phyloP scores from a whole-genome alignment of 768 basidiomycete genomes.

The Phylloporus sp. region DNA sequence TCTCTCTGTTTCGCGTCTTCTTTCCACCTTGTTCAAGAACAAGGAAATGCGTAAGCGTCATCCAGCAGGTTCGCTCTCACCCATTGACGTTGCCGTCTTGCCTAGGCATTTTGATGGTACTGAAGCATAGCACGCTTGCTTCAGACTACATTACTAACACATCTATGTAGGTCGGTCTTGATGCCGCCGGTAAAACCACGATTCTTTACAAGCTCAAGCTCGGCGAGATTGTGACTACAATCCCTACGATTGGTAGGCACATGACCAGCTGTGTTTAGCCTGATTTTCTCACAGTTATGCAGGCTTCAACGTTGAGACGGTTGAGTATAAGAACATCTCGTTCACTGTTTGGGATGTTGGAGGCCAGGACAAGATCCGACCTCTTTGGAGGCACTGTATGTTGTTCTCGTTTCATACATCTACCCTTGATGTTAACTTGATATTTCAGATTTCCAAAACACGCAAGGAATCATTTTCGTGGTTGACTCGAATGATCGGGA shows the following conservation, averaged over 20 bases:
- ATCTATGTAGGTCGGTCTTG: constrained; percentile 81
- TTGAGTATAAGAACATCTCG: constrained; percentile 99
- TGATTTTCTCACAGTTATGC: constrained; percentile 15
- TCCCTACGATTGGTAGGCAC: constrained; percentile 94
- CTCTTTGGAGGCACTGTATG: constrained; percentile 99
- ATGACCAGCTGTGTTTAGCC: constrained; percentile 3
- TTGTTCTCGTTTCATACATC: constrained; percentile 20
- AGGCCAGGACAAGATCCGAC: constrained; percentile 99
- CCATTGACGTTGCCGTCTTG: constrained; percentile 24
- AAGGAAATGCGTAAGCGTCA: constrained; percentile 94
- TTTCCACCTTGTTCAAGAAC: constrained; percentile 90
- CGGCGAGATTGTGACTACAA: constrained; percentile 99
- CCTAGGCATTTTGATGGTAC: constrained; percentile 93
- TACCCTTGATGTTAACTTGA: constrained; percentile 10
- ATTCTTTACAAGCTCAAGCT: constrained; percentile 99
- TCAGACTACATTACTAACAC: constrained; percentile 9
- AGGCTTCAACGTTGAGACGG: constrained; percentile 99
- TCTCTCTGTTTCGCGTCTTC: constrained; percentile 67
- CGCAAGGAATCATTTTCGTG: constrained; percentile 99
- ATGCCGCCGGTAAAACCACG: constrained; percentile 97
- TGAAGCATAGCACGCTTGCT: constrained; percentile 20
- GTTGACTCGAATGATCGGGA: constrained; percentile 99
- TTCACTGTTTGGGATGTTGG: constrained; percentile 99
- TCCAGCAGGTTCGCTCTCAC: constrained; percentile 16
- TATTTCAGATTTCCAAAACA: constrained; percentile 96